Evolutionary conservation across 371 early-diverging fungal species (phyloP).

Genomic region (Funneliformis caledonium): DNA sequence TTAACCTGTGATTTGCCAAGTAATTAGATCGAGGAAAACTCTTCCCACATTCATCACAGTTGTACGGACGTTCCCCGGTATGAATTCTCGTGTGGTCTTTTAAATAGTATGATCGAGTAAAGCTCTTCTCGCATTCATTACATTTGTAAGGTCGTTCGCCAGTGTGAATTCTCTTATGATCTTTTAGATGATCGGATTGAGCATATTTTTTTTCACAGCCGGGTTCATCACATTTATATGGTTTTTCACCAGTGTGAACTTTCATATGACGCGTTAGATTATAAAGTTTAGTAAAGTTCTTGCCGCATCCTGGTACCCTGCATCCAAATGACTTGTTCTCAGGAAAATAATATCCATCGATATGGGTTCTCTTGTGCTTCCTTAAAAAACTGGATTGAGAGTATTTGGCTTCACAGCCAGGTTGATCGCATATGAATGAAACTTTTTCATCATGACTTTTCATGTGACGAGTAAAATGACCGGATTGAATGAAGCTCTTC

Average conservation of each 20-base stretch:
- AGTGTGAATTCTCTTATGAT: slow-evolving; percentile 76
- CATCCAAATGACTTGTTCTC: slow-evolving; percentile 69
- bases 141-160: slow-evolving; percentile 53
- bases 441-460: slow-evolving; percentile 84
- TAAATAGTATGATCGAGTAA: slow-evolving; percentile 69
- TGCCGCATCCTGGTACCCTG: slow-evolving; percentile 62
- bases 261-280: slow-evolving; percentile 58
- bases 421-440: slow-evolving; percentile 71
- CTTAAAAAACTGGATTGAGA: slow-evolving; percentile 72
- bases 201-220: slow-evolving; percentile 70
- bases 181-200: slow-evolving; percentile 69
- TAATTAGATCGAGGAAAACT: slow-evolving; percentile 78
- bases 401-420: slow-evolving; percentile 72
- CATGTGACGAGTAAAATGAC: slow-evolving; percentile 75
- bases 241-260: slow-evolving; percentile 16
- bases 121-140: slow-evolving; percentile 65
- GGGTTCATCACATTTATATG: slow-evolving; percentile 57
- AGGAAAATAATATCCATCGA: slow-evolving; percentile 53
- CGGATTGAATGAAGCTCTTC: slow-evolving; percentile 67
- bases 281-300: slow-evolving; percentile 70
- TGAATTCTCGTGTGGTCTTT: slow-evolving; percentile 81
- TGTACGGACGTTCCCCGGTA: slow-evolving; percentile 82
- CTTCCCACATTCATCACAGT: slow-evolving; percentile 74
- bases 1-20: slow-evolving; percentile 68
- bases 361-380: slow-evolving; percentile 72